Evolutionary conservation across 164 flowering plant species (phyloP).

Genomic region (Warburgia ugandensis): DNA sequence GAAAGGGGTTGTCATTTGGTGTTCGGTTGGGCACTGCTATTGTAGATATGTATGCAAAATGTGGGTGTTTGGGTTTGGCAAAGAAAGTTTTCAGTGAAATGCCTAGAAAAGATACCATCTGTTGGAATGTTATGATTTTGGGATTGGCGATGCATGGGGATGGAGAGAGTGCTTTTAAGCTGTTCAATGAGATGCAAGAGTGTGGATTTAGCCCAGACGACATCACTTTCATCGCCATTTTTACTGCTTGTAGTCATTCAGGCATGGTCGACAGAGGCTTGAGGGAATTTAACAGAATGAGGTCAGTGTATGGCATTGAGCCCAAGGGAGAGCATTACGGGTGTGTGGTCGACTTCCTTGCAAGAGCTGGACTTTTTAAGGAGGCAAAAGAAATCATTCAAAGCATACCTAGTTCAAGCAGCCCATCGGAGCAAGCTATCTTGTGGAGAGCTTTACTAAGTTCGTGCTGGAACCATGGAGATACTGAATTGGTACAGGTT

Average conservation of each 20-base stretch:
- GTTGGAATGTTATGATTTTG: slow-evolving; percentile 61
- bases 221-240: slow-evolving; percentile 47
- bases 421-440: slow-evolving; percentile 40
- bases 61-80: slow-evolving; percentile 43
- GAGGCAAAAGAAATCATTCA: slow-evolving; percentile 40
- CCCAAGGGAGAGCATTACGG: slow-evolving; percentile 58
- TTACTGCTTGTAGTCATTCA: slow-evolving; percentile 55
- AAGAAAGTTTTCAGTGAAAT: slow-evolving; percentile 33
- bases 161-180: slow-evolving; percentile 35
- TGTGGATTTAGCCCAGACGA: slow-evolving; percentile 39
- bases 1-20: slow-evolving; percentile 14
- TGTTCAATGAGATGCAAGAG: slow-evolving; percentile 44
- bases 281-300: slow-evolving; percentile 35
- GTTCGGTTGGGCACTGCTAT: slow-evolving; percentile 41
- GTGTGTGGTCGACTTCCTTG: slow-evolving; percentile 51
- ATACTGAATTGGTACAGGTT: slow-evolving; percentile 31
- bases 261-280: slow-evolving; percentile 45
- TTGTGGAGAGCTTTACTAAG: slow-evolving; percentile 68
- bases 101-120: slow-evolving; percentile 30
- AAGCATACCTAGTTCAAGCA: slow-evolving; percentile 23
- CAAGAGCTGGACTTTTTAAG: slow-evolving; percentile 39
- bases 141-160: slow-evolving; percentile 55
- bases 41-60: slow-evolving; percentile 55
- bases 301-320: slow-evolving; percentile 29
- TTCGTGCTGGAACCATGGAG: slow-evolving; percentile 36